A percentile compares a stretch with the other conserved stretches of the same genome.
phyloP scores from a whole-genome alignment of 2,329 filamentous ascomycete species.

The Chaetomium sp. region DNA sequence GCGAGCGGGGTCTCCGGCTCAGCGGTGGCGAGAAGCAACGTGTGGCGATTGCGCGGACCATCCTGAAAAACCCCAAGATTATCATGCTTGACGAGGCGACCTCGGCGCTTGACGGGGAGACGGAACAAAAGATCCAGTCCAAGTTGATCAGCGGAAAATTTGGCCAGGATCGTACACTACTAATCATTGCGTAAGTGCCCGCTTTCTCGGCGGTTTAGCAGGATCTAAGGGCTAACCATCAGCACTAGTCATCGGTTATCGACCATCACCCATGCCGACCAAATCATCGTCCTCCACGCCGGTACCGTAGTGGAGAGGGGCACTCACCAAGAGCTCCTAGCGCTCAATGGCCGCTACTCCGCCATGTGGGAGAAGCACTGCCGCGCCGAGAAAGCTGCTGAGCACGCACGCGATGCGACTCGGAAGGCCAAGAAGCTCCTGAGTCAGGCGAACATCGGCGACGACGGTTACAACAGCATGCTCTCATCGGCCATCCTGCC shows the following conservation, averaged over 20 bases:
- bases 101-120: constrained; percentile 66
- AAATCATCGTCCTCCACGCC: constrained; percentile 76
- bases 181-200: constrained; percentile 81
- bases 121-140: constrained; percentile 59
- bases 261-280: constrained; percentile 82
- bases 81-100: constrained; percentile 73
- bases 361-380: constrained; percentile 92
- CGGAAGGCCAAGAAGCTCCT: constrained; percentile 49
- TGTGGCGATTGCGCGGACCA: constrained; percentile 63
- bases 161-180: constrained; percentile 82
- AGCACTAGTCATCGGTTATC: constrained; percentile 73
- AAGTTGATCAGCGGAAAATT: constrained; percentile 70
- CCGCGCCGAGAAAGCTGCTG: constrained; percentile 70
- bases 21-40: constrained; percentile 65
- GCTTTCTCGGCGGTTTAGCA: background rate
- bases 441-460: constrained; percentile 54
- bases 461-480: constrained; percentile 50
- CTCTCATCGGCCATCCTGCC: constrained; percentile 49
- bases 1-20: constrained; percentile 55
- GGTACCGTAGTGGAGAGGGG: constrained; percentile 78
- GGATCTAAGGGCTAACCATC: constrained; percentile 30
- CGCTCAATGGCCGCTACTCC: constrained; percentile 70
- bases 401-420: constrained; percentile 54
- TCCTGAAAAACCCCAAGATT: constrained; percentile 70
- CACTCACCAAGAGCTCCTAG: constrained; percentile 75